A percentile compares a stretch with the other conserved stretches of the same genome.
Evolutionary conservation across 352 stramenopile genomes (phyloP).

Genomic region (Blastocystis hominis): DNA sequence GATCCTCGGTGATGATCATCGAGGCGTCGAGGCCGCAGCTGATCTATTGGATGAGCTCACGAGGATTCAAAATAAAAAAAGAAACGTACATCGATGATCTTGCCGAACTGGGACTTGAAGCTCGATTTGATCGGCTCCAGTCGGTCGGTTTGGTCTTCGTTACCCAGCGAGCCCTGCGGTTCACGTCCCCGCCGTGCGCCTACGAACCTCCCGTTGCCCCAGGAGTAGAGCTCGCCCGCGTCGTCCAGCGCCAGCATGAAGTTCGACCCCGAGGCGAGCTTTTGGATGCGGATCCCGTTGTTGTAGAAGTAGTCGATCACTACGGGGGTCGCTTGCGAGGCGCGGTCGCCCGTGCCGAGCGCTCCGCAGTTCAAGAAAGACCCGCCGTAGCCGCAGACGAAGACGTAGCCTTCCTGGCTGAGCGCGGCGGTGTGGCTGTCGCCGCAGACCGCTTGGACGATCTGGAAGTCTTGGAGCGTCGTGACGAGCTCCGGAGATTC

Average conservation of each 20-base stretch:
- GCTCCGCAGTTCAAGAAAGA: background rate
- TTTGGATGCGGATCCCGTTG: constrained; percentile 24
- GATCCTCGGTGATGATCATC: background rate
- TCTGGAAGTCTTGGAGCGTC: constrained; percentile 17
- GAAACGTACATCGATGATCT: background rate
- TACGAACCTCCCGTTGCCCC: constrained; percentile 2
- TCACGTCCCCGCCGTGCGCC: background rate
- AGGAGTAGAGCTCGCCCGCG: constrained; percentile 28
- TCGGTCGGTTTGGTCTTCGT: background rate
- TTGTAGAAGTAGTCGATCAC: constrained; percentile 50
- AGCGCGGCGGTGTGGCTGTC: constrained; percentile 17
- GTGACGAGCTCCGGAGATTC: background rate
- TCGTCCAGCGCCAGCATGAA: constrained; percentile 30
- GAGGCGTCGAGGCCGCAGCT: background rate
- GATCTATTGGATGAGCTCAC: background rate
- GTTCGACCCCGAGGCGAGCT: background rate
- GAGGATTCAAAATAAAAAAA: background rate
- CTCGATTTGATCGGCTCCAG: background rate
- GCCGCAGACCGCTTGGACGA: constrained; percentile 15
- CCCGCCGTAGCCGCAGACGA: background rate
- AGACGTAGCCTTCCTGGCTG: constrained; percentile 15
- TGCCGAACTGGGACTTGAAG: background rate
- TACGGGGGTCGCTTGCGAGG: background rate
- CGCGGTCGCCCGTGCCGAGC: constrained; percentile 3
- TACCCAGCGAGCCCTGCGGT: background rate